Base-by-base conservation (phyloP, 2,329 filamentous ascomycete genomes). In the Aurifilum marmelostoma region DNA sequence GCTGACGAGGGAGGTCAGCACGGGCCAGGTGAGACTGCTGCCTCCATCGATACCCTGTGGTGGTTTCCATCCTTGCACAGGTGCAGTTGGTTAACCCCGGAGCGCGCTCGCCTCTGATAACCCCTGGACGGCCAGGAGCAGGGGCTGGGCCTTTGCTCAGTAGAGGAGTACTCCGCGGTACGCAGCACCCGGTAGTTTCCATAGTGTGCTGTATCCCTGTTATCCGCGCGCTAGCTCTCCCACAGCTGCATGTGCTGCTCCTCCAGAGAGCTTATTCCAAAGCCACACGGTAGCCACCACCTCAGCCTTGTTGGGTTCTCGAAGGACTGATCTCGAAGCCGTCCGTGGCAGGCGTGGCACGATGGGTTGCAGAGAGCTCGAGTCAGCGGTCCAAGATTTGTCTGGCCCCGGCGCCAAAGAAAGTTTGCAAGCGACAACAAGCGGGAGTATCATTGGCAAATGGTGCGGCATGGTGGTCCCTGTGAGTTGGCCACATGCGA, bases 181-280 rank as follows among this genome's bases (percentile, higher is more conserved):
- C 27, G 47, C 43, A 47, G 43, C 59, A 50, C 66, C 58, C 64
- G 59, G 39, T 62, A 43, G 34, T 58, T 14, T 54, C 16, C 43
- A 24, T 56, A 9, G 59, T 43, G 37, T 34, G 29, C 52, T 43
- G 52, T 47, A 69, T 47, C 39, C 41, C 43, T 58, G 68, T 43
- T 43, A 70, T 61, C 58, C 63, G 58, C 69, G 60, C 69, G 63
- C 62, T 66, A 70, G 66, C 69, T 39, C 58, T 67, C 50, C 61
- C 52, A 29, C 39, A 50, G 41, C 59, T 67, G 66, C 59, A 67
- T 61, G 60, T 27, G 59, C 29, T 59, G 24, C 60, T 47, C 66
- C 47, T 56, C 60, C 66, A 60, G 37, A n/a, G 69, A 60, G 47
- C 34, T 63, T 63, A 47, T n/a, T 56, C 39, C 24, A 58, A 29